phyloP scores from a whole-genome alignment of 495 filamentous ascomycete genomes.

The Neurospora tetraspora region DNA sequence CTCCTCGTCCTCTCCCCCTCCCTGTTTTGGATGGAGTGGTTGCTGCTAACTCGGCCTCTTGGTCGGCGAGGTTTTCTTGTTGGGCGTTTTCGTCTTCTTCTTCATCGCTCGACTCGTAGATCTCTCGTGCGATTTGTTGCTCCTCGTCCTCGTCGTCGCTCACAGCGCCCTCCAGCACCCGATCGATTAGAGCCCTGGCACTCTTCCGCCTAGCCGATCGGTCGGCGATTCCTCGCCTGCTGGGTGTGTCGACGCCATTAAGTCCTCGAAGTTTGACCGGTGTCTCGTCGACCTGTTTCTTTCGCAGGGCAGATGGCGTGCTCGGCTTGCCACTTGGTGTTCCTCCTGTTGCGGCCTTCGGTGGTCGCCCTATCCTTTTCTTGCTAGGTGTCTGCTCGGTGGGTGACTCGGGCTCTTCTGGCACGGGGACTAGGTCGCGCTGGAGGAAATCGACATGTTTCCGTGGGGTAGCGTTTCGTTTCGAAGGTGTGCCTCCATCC shows the following conservation, averaged over 20 bases:
- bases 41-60: conserved; percentile 1
- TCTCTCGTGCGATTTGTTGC: conserved; percentile 61
- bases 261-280: conserved; percentile 23
- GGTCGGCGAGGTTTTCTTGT: conserved; percentile 27
- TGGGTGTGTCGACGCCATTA: conserved; percentile 38
- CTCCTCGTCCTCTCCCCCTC: conserved; percentile 18
- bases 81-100: conserved; percentile 29
- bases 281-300: conserved; percentile 23
- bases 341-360: conserved; percentile 9
- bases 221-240: conserved; percentile 58
- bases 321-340: conserved; percentile 6
- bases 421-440: background rate
- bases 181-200: conserved; percentile 60
- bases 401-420: background rate
- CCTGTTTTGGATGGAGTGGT: conserved; percentile 21
- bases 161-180: conserved; percentile 47
- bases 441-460: background rate
- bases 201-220: conserved; percentile 82
- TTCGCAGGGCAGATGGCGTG: conserved; percentile 23
- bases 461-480: background rate
- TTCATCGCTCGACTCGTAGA: conserved; percentile 47
- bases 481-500: background rate
- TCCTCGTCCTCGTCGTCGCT: conserved; percentile 70
- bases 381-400: conserved; percentile 12
- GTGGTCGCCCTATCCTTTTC: conserved; percentile 16